phyloP scores from a whole-genome alignment of 2,329 filamentous ascomycete species.

The Boeremia exigua region DNA sequence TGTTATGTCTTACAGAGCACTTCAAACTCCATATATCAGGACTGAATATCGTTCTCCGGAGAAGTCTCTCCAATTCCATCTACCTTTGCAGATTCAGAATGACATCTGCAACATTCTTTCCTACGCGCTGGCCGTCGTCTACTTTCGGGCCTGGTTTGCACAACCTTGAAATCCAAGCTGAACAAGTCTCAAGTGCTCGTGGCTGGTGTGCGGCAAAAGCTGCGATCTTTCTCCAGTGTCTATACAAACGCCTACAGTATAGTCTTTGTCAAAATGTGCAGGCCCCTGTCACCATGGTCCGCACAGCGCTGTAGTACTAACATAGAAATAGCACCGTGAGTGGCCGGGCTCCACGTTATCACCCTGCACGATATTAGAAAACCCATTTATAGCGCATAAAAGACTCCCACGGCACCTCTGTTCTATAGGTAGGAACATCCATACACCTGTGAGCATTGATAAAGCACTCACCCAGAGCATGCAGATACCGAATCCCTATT shows the following conservation, averaged over 20 bases:
- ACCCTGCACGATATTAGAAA: no score
- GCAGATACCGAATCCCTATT: not conserved
- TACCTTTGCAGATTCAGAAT: not conserved
- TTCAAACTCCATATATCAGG: no score
- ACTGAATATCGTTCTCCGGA: no score
- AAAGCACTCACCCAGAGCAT: not conserved
- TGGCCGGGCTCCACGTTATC: no score
- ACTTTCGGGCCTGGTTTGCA: conserved; percentile 5
- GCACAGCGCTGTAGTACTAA: no score
- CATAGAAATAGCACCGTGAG: no score
- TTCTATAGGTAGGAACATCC: no score
- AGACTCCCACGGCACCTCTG: not conserved
- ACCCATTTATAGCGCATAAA: not conserved
- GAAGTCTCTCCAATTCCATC: no score
- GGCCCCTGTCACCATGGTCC: no score
- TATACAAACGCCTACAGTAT: not conserved
- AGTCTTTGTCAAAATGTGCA: no score
- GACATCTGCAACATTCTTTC: conserved; percentile 5
- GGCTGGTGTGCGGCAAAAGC: conserved; percentile 4
- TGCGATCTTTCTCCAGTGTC: not conserved
- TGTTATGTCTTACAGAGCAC: no score
- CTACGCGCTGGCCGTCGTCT: conserved; percentile 5
- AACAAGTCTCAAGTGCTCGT: not conserved
- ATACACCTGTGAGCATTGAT: no score
- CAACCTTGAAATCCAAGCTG: conserved; percentile 5